Conservation (phyloP, 176 grass and related monocot species). For the Pontederia crassipes region DNA sequence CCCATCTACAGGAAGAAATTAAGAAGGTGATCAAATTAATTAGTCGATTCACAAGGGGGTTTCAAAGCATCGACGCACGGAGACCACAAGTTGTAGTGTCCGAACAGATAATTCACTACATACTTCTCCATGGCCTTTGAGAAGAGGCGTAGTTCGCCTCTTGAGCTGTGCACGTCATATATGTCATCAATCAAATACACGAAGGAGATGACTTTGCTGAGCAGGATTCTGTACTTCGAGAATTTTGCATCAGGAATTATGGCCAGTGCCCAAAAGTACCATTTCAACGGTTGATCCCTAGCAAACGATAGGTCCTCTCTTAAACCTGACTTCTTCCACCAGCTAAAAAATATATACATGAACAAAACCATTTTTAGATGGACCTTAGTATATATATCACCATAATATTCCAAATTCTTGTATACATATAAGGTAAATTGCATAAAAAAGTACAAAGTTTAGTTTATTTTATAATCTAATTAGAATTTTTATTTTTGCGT, state of each 20-base stretch:
- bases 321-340: conserved; percentile 43
- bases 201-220: conserved; percentile 47
- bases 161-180: conserved; percentile 42
- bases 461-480: too few relatives aligned
- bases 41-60: too few relatives aligned
- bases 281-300: conserved; percentile 40
- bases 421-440: too few relatives aligned
- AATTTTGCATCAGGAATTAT: conserved; percentile 13
- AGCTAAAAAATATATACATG: conserved; percentile 16
- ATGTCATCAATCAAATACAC: conserved; percentile 71
- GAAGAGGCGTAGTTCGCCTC: conserved; percentile 39
- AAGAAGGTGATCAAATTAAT: too few relatives aligned
- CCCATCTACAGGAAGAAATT: too few relatives aligned
- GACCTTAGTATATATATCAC: background rate
- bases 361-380: background rate
- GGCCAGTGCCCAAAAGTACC: conserved; percentile 43
- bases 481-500: too few relatives aligned
- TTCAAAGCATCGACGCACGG: too few relatives aligned
- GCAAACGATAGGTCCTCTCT: conserved; percentile 23
- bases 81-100: too few relatives aligned
- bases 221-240: conserved; percentile 34
- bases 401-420: too few relatives aligned
- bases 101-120: background rate
- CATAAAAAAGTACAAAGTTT: too few relatives aligned
- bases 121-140: conserved; percentile 37